Conservation (phyloP, 305 asterid species). For the Fraxinus ornus region DNA sequence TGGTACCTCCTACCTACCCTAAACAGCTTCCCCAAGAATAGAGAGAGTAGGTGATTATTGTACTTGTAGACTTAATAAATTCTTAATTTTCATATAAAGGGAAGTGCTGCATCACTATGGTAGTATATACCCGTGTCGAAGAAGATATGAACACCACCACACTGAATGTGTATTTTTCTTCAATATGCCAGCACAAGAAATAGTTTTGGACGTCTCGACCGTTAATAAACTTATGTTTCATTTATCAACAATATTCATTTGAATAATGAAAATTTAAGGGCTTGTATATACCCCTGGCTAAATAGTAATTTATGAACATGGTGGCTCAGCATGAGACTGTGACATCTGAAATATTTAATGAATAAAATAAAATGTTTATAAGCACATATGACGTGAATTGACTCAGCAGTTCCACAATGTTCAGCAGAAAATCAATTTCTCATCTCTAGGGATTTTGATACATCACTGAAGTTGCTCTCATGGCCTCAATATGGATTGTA, state of each 20-base stretch:
- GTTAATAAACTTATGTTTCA: not conserved
- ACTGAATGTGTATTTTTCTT: not conserved
- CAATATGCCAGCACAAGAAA: not conserved
- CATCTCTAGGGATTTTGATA: conserved; percentile 14
- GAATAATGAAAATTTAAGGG: not conserved
- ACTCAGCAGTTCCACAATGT: not conserved
- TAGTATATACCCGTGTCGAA: not conserved
- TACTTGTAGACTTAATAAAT: not conserved
- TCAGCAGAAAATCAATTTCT: conserved; percentile 6
- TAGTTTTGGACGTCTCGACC: not conserved
- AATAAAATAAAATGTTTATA: not conserved
- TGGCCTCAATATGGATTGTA: conserved; percentile 5
- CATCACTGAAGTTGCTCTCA: conserved; percentile 7
- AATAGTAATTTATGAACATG: conserved; percentile 6
- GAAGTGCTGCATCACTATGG: not conserved
- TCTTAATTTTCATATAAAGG: not conserved
- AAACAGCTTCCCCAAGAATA: conserved; percentile 4
- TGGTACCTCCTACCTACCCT: not conserved
- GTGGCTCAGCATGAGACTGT: not conserved
- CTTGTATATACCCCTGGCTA: not conserved
- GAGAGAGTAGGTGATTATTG: not conserved
- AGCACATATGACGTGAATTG: not conserved
- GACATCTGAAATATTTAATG: not conserved
- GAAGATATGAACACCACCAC: not conserved
- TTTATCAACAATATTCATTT: not conserved